Evolutionary conservation across 345 rosid genomes (phyloP).

Genomic region (Rhodomyrtus tomentosa): DNA sequence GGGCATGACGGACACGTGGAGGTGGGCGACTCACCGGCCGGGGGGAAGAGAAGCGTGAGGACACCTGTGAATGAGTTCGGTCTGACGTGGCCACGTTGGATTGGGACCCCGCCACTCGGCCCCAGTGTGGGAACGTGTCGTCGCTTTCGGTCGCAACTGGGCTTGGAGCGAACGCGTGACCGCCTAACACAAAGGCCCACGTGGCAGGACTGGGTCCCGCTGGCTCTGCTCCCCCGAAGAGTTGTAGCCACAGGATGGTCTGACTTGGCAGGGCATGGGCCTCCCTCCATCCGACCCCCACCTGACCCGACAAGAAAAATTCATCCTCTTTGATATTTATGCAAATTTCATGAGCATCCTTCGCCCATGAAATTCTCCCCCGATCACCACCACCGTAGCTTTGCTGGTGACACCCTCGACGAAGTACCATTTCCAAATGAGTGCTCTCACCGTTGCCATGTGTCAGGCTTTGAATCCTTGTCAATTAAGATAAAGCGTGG

Average conservation of each 20-base stretch:
- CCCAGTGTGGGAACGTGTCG: slow-evolving; percentile 14
- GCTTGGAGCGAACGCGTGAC: background rate
- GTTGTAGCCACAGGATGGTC: background rate
- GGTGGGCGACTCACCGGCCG: background rate
- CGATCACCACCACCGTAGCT: background rate
- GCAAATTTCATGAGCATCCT: background rate
- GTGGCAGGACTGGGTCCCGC: background rate
- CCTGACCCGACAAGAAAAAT: background rate
- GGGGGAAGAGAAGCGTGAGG: slow-evolving; percentile 9
- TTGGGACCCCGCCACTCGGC: slow-evolving; percentile 14
- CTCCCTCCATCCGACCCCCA: background rate
- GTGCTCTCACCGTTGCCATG: background rate
- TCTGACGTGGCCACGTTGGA: slow-evolving; percentile 33
- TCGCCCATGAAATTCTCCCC: background rate
- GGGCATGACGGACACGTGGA: slow-evolving; percentile 20
- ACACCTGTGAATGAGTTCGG: slow-evolving; percentile 16
- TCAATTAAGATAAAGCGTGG: accelerated
- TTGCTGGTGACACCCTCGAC: background rate
- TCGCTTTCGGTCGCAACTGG: slow-evolving; percentile 26
- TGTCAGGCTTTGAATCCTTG: too few relatives aligned
- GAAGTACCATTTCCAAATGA: background rate
- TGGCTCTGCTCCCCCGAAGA: background rate
- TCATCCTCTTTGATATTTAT: background rate
- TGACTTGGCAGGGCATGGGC: background rate
- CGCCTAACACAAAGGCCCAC: background rate